phyloP scores from a whole-genome alignment of 31 red algal species.

The Bonnemaisonia californica region DNA sequence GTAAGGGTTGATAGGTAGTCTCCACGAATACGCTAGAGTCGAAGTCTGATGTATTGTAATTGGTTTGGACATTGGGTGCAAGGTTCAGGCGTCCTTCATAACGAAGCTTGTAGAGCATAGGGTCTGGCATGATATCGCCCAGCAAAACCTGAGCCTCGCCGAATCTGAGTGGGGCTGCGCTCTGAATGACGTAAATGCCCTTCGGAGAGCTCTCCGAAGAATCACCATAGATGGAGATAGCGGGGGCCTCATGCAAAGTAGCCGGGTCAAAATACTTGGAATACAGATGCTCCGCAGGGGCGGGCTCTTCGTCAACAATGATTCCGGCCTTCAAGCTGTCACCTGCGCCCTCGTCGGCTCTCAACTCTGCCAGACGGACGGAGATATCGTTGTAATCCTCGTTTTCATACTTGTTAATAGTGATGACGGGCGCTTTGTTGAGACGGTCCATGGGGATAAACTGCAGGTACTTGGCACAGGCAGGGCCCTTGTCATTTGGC shows the following conservation, averaged over 20 bases:
- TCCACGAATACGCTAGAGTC: neutral
- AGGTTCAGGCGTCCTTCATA: neutral
- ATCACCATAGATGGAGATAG: slow-evolving; percentile 1
- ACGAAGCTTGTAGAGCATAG: neutral
- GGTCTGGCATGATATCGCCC: neutral
- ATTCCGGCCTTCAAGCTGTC: neutral
- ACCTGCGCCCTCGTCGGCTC: neutral
- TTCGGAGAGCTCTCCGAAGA: neutral
- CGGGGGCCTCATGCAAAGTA: neutral
- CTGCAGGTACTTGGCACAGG: neutral
- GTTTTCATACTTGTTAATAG: neutral
- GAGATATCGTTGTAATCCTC: neutral
- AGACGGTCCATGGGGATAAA: neutral
- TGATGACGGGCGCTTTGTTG: slow-evolving; percentile 19
- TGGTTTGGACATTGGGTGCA: neutral
- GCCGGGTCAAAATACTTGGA: neutral
- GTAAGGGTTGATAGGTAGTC: neutral
- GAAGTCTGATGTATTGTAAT: neutral
- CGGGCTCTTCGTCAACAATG: neutral
- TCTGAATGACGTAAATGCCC: neutral
- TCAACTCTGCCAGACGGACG: neutral
- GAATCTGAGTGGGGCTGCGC: neutral
- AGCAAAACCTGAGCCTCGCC: neutral
- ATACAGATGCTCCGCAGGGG: neutral
- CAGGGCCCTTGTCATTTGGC: neutral